Percentiles rank a stretch among this genome's conserved stretches.
phyloP scores from a whole-genome alignment of 768 basidiomycete genomes.

The Floccularia luteovirens region DNA sequence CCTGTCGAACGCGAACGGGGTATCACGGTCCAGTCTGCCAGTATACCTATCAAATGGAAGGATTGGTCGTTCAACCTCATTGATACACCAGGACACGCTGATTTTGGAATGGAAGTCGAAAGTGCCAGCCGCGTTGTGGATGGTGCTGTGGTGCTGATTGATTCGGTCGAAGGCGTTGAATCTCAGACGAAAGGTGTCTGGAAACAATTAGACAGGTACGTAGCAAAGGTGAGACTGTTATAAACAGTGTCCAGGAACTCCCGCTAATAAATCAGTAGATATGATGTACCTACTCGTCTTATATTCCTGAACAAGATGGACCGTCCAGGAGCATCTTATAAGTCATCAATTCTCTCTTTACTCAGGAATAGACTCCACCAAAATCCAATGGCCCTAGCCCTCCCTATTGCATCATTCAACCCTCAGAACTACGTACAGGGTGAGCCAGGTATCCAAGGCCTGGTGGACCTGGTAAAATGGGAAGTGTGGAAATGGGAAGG shows the following conservation, averaged over 20 bases:
- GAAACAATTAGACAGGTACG: constrained; percentile 77
- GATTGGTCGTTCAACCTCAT: constrained; percentile 82
- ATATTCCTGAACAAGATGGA: constrained; percentile 88
- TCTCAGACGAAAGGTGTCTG: constrained; percentile 88
- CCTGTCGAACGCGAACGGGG: constrained; percentile 87
- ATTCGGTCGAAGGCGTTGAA: constrained; percentile 89
- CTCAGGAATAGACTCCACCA: constrained; percentile 71
- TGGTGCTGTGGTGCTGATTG: constrained; percentile 81
- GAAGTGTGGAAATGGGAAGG: constrained; percentile 68
- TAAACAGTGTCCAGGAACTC: neutral
- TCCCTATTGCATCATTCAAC: constrained; percentile 77
- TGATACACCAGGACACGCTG: constrained; percentile 89
- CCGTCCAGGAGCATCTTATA: constrained; percentile 77
- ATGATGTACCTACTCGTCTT: constrained; percentile 70
- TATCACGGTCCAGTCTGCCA: constrained; percentile 89
- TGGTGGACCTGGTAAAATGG: constrained; percentile 83
- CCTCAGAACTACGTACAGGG: constrained; percentile 56
- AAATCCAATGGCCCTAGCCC: constrained; percentile 57
- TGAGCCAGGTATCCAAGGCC: constrained; percentile 79
- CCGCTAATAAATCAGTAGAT: constrained; percentile 32
- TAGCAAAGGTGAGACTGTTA: constrained; percentile 21
- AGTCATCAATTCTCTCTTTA: constrained; percentile 62
- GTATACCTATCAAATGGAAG: constrained; percentile 84
- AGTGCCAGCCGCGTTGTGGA: constrained; percentile 88
- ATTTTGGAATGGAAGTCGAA: constrained; percentile 97